Evolutionary conservation across 768 basidiomycete genomes (phyloP), one percentile per base, ranked within the genome.

Genomic region (Serendipita sp.): DNA sequence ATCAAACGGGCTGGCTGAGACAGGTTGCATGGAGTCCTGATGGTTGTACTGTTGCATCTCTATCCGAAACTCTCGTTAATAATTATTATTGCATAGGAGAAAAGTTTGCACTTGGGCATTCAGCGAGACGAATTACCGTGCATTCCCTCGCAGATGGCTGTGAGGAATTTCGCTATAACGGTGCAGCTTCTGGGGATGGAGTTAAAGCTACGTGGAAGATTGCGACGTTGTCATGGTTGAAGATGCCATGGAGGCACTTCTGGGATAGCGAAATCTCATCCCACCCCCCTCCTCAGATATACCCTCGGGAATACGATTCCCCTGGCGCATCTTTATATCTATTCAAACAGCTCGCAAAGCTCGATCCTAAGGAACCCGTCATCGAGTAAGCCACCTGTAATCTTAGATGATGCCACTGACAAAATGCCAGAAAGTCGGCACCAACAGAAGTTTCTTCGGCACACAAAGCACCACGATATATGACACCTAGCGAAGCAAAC

Each of bases 161-260:
- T 34, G 55, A 60, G 34, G 55, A 60, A 37, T 60, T 60, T 37
- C 18, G 55, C 18, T 60, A 60, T 33, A 37, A 27, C 34, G 55
- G 34, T 8, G 33, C 27, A n/a, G 16, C 55, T n/a, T 23, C 16
- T 60, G 48, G 48, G n/a, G 55, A 60, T 23, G 10, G 8, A 31
- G 16, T 10, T 1, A 60, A 60, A 60, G 10, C 55, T 10, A 31
- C 18, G 8, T 31, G 29, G 48, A 60, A 60, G 55, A 60, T 60
- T 31, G 55, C 55, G 8, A n/a, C 11, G 33, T n/a, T 60, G 10
- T 3, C 36, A 33, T 60, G 55, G 55, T n/a, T 60, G 16, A 60
- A 60, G 33, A 60, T 60, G 55, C 55, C 55, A 37, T 60, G 55
- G 55, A 60, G 8, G n/a, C 55, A 33, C 27, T 60, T 60, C 31